Evolutionary conservation across 73 alveolate species (phyloP), one percentile per base, ranked within the genome.

Genomic region (Paramecium sexaurelia): DNA sequence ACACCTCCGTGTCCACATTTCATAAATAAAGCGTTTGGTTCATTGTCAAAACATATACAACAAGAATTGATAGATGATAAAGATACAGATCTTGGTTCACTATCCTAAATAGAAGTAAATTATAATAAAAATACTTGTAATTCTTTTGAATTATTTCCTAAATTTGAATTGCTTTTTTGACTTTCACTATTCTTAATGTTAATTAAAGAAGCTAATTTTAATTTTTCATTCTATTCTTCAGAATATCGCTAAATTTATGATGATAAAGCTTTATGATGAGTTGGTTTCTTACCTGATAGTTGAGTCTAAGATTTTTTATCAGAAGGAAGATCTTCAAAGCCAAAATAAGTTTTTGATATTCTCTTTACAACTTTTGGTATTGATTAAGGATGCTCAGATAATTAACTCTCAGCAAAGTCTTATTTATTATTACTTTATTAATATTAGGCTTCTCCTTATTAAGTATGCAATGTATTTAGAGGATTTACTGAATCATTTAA

Each of bases 1-100:
- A 88, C 35, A 11, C 94, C 94, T 27, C 94, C 94, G 26, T 88
- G 91, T 2, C 94, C 94, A 47, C 94, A 88, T 5, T 69, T 39
- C 94, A 88, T 88, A 37, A 88, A 88, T 32, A 88, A 71, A 5
- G 94, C 45, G 41, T 88, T 69, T 1, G 94, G 91, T 10, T 43
- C 19, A 24, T 88, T 88, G 36, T 88, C 94, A 88, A 41, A 88
- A 36, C 94, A 88, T 2, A 88, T 69, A n/a, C 69, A 56, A 29
- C 94, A 88, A 10, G 83, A 41, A 61, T 61, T 61, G 15, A 61
- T 29, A 32, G 83, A 61, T 5, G 83, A 61, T 29, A 61, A 29
- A 10, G 83, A 61, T 2, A 61, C 39, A 10, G 83, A 61, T 61
- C 29, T 7, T 1, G 67, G 67, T 51, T 5, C 3, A 51, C 22